Evolutionary conservation across 345 rosid genomes (phyloP).

Genomic region (Turritis glabra): DNA sequence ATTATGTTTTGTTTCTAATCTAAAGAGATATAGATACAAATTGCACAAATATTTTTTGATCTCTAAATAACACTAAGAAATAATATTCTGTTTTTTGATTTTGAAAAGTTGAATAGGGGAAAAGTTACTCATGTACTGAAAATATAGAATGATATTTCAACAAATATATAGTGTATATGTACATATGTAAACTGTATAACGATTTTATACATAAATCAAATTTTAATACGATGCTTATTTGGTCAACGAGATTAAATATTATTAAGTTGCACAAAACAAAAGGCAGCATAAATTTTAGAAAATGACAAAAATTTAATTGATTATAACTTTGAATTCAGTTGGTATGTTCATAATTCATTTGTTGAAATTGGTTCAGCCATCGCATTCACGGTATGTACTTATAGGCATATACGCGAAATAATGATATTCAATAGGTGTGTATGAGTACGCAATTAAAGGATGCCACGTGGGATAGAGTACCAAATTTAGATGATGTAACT

Average conservation of each 20-base stretch:
- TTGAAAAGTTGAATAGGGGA: neutral
- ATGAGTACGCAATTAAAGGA: conserved; percentile 13
- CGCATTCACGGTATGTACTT: conserved; percentile 37
- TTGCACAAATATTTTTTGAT: neutral
- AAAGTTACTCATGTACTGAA: too few species aligned
- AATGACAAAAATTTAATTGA: conserved; percentile 15
- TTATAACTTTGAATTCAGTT: conserved; percentile 30
- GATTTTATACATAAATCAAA: too few species aligned
- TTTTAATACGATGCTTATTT: neutral
- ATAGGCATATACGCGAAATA: conserved; percentile 20
- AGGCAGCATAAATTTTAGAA: neutral
- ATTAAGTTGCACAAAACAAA: conserved; percentile 18
- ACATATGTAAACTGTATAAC: neutral
- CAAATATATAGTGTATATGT: too few species aligned
- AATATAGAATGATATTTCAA: too few species aligned
- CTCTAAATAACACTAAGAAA: neutral
- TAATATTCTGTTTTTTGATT: too few species aligned
- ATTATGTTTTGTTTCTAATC: too few species aligned
- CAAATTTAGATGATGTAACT: conserved; percentile 24
- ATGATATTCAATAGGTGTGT: neutral
- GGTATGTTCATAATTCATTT: conserved; percentile 33
- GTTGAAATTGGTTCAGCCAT: conserved; percentile 36
- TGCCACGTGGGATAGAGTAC: conserved; percentile 33
- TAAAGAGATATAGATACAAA: too few species aligned
- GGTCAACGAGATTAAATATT: conserved; percentile 18